These are phyloP conservation scores for Calonectria montana DNA, from an alignment of 2,329 filamentous ascomycete genomes.

Conservation along the genomic window DNA sequence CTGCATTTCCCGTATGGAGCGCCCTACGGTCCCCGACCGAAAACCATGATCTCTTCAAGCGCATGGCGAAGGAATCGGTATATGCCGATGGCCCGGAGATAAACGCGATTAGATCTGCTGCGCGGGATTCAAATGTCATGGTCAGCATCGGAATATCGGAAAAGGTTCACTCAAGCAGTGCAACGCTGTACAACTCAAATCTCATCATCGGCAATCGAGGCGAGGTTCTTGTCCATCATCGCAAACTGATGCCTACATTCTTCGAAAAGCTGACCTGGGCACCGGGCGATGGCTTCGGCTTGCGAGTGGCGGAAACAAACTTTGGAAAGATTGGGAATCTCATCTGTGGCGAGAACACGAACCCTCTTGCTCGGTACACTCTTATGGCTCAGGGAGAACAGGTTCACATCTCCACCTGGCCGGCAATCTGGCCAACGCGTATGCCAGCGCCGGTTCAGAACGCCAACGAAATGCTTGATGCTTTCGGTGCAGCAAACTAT, in stretches of 20 bases:
- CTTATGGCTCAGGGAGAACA: conserved; percentile 67
- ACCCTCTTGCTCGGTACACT: conserved; percentile 63
- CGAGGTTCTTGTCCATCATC: conserved; percentile 60
- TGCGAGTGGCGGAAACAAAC: conserved; percentile 57
- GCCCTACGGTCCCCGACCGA: conserved; percentile 58
- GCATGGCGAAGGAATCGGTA: conserved; percentile 57
- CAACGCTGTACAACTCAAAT: conserved; percentile 63
- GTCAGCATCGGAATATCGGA: conserved; percentile 65
- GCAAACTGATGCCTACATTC: conserved; percentile 67
- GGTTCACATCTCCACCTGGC: conserved; percentile 67
- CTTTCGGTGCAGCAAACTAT: conserved; percentile 52
- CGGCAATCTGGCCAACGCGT: conserved; percentile 64
- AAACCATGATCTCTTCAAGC: conserved; percentile 62
- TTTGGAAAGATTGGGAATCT: conserved; percentile 60
- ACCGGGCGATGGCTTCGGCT: conserved; percentile 62
- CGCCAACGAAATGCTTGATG: not conserved
- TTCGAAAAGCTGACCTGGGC: conserved; percentile 68
- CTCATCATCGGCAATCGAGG: conserved; percentile 58
- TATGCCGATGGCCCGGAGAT: conserved; percentile 60
- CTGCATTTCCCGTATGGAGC: conserved; percentile 65
- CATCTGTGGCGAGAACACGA: conserved; percentile 70
- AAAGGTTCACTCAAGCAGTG: conserved; percentile 54
- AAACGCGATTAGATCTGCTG: conserved; percentile 50
- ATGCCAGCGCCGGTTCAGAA: not conserved
- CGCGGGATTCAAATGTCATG: conserved; percentile 50